Evolutionary conservation across 2,329 filamentous ascomycete species (phyloP), one percentile per base, ranked within the genome.

Genomic region (Orbilia ellipsospora): DNA sequence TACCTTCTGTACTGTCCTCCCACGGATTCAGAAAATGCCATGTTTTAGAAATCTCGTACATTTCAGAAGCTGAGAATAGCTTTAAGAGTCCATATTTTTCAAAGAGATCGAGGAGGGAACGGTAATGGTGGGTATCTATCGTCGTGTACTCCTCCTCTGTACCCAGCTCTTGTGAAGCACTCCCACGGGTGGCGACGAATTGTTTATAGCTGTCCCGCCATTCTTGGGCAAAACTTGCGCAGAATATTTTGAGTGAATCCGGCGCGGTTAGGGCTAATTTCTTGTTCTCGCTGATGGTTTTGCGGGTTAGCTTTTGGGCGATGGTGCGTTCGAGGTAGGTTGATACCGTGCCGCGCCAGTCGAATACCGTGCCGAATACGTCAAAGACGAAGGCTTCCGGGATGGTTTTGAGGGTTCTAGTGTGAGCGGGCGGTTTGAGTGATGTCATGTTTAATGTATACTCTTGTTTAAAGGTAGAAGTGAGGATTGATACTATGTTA

Each of bases 341-440:
- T 13, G 85, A 87, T 18, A 95, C 88, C 1, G 88, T 88, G 45
- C 84, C 84, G 68, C 91, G 89, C 91, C 92, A 94, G 84, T 94
- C 87, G 54, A 95, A 92, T 77, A 90, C 88, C 0, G 92, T 95
- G 78, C 91, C 91, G 81, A 94, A 93, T 79, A 93, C 87, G 82
- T 93, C 91, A 80, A 92, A 93, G 64, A 89, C 85, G 40, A 93
- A 84, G 6, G 87, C 90, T 78, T 88, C 88, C 77, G 83, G 83
- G 7, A 81, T 79, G 55, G 48, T 52, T 18, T 18, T 20, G 15
- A 52, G 48, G 20, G 7, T 3, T 6, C 44, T 4, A 18, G 13
- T 16, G 23, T 13, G 20, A 18, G 44, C 6, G 16, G 7, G n/a
- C n/a, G 18, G 10, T n/a, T 18, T 15, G 13, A 18, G 15, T 6